A percentile compares a stretch with the other conserved stretches of the same genome.
Evolutionary conservation across 2,329 filamentous ascomycete genomes (phyloP).

Genomic region (Penicillium sp.): DNA sequence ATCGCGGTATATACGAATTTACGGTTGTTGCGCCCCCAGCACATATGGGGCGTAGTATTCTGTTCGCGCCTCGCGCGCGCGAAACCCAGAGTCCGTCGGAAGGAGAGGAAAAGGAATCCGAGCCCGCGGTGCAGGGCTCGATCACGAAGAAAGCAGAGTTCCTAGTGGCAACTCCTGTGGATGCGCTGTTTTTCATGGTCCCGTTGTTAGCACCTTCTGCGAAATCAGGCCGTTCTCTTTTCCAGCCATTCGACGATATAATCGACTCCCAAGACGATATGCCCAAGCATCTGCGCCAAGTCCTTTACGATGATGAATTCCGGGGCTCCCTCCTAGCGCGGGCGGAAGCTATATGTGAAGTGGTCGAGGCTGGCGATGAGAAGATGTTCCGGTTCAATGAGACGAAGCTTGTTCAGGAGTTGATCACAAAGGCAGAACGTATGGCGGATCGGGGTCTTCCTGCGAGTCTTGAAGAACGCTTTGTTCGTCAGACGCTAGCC

Average conservation of each 20-base stretch:
- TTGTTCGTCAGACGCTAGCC: conserved; percentile 73
- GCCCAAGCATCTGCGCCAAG: conserved; percentile 39
- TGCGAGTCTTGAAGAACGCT: conserved; percentile 77
- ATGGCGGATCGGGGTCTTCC: conserved; percentile 68
- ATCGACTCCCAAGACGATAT: conserved; percentile 45
- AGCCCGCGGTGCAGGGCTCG: conserved; percentile 41
- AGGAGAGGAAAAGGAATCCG: conserved; percentile 14
- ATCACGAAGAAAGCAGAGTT: conserved; percentile 68
- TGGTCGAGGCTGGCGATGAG: conserved; percentile 77
- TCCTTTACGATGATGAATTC: conserved; percentile 41
- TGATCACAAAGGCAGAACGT: conserved; percentile 68
- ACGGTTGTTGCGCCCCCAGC: conserved; percentile 54
- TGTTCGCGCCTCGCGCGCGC: conserved; percentile 42
- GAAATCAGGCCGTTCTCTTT: conserved; percentile 41
- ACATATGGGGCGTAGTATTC: conserved; percentile 52
- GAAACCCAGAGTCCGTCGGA: conserved; percentile 6
- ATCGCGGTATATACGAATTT: conserved; percentile 60
- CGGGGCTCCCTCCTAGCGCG: conserved; percentile 57
- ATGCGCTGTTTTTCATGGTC: conserved; percentile 79
- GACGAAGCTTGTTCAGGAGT: conserved; percentile 62
- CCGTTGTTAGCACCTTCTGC: conserved; percentile 60
- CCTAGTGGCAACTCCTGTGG: conserved; percentile 79
- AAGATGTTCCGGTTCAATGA: conserved; percentile 78
- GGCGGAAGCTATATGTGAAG: conserved; percentile 73
- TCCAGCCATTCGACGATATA: conserved; percentile 50